Conservation (phyloP, 305 asterid species). For the Fraxinus platypoda region DNA sequence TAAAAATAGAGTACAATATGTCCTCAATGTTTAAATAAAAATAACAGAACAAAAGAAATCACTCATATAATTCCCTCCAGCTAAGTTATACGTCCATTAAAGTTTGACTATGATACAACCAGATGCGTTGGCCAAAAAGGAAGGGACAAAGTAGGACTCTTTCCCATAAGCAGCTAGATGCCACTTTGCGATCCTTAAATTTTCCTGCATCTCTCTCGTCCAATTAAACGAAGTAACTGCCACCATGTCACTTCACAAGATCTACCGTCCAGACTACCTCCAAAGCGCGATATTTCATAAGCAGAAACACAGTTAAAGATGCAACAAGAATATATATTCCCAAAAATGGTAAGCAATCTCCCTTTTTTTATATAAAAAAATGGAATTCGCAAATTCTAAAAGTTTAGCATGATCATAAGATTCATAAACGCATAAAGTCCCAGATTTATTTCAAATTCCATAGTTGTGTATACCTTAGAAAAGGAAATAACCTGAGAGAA, state of each 20-base stretch:
- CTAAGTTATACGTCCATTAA: background rate
- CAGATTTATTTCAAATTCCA: background rate
- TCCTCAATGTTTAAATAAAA: background rate
- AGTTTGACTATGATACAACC: background rate
- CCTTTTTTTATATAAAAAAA: background rate
- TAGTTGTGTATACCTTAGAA: background rate
- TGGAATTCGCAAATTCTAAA: background rate
- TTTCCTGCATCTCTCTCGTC: background rate
- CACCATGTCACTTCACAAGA: background rate
- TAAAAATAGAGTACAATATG: background rate
- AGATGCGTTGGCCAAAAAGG: background rate
- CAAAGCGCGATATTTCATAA: background rate
- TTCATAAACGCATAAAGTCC: background rate
- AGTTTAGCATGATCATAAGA: background rate
- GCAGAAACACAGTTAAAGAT: background rate
- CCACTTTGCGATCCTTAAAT: background rate
- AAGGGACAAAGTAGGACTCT: background rate
- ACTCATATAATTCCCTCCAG: background rate
- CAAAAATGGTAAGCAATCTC: background rate
- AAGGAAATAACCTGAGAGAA: background rate
- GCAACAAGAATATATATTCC: background rate
- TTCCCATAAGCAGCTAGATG: background rate
- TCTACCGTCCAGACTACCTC: constrained; percentile 3
- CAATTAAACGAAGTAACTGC: background rate
- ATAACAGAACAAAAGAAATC: background rate